Evolutionary conservation across 106 monocot species (phyloP), one percentile per base, ranked within the genome.

Genomic region (Gastrodia elata): DNA sequence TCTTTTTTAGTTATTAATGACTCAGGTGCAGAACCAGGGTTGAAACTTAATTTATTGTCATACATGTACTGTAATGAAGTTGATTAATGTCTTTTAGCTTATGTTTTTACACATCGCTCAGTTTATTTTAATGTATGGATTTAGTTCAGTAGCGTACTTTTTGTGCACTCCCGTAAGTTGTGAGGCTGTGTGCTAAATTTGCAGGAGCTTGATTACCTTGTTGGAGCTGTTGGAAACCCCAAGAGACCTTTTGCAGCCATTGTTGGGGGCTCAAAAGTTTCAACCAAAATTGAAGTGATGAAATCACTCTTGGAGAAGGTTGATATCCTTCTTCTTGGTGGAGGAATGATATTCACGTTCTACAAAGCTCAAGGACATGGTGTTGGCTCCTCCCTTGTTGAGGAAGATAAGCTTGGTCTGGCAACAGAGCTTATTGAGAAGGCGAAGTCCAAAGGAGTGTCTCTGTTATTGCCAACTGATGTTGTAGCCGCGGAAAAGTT

Each of bases 331-430:
- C 33, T 89, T 20, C 86, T 89, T 49, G 89, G 89, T 18, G 89
- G 89, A 44, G 86, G 89, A 65, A 89, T 89, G 86, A 83, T 89
- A 28, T 89, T 68, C 74, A 89, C 89, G n/a, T 89, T 89, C 73
- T 89, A 86, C 81, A 89, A 86, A 74, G 89, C 89, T 8, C 85
- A 83, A 74, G 89, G 89, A 36, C 65, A 79, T 39, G 35, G 80
- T 11, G 89, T 89, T 68, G 89, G 89, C 16, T 83, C 83, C 20
- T 86, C 86, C 20, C 80, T 86, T 70, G 81, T 89, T 15, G 89
- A 89, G 80, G 83, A 85, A 79, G 89, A 89, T 58, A 89, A 85
- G 73, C 85, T 89, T 83, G 83, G 80, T 5, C 83, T 89, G 56
- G 89, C 89, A 13, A 89, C 80, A 24, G 40, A 70, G 22, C 83